phyloP scores from a whole-genome alignment of 495 filamentous ascomycete genomes.

The Penicillium flavigenum region DNA sequence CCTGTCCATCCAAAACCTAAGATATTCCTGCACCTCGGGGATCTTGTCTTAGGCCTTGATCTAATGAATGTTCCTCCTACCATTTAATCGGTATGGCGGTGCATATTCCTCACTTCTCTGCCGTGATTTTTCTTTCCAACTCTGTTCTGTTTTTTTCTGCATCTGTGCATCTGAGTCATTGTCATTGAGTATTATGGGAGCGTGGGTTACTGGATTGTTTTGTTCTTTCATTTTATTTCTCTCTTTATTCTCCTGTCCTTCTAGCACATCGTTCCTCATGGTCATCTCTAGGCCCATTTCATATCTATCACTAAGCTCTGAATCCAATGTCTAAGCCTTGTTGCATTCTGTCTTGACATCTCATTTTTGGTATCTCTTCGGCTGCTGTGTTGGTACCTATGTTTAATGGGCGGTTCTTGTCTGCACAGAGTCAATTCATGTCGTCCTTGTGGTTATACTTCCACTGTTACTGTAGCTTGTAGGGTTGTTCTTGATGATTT shows the following conservation, averaged over 20 bases:
- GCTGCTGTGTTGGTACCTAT: background rate
- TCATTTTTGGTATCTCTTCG: background rate
- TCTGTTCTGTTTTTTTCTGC: slow-evolving; percentile 25
- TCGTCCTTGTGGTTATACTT: background rate
- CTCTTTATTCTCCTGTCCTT: slow-evolving; percentile 25
- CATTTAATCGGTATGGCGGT: slow-evolving; percentile 18
- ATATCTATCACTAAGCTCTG: slow-evolving; percentile 19
- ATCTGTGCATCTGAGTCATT: slow-evolving; percentile 33
- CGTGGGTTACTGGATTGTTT: slow-evolving; percentile 31
- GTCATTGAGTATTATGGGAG: slow-evolving; percentile 36
- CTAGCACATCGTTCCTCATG: slow-evolving; percentile 30
- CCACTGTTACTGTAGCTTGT: background rate
- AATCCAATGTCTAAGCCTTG: slow-evolving; percentile 22
- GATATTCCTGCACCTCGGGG: slow-evolving; percentile 3
- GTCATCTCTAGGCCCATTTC: slow-evolving; percentile 22
- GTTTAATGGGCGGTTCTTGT: background rate
- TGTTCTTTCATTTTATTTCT: slow-evolving; percentile 19
- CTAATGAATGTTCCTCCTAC: slow-evolving; percentile 29
- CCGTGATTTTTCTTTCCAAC: slow-evolving; percentile 25
- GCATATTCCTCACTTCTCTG: slow-evolving; percentile 13
- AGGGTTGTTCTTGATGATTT: background rate
- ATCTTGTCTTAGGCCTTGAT: slow-evolving; percentile 21
- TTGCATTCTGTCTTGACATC: slow-evolving; percentile 3
- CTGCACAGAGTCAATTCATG: background rate
- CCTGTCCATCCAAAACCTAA: background rate